Base-by-base conservation (phyloP, 2,329 filamentous ascomycete genomes). In the Ophiostoma tasmaniense region DNA sequence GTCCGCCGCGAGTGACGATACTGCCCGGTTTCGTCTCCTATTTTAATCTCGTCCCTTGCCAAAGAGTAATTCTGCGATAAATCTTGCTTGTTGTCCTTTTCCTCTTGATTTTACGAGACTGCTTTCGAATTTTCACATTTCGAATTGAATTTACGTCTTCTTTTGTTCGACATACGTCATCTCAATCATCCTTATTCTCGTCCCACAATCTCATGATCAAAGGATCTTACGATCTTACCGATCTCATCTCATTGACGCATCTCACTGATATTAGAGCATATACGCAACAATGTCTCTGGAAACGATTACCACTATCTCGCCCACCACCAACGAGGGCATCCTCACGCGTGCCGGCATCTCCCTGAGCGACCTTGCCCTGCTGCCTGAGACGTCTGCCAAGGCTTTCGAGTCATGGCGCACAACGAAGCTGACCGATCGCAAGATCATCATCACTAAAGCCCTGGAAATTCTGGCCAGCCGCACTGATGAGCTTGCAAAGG, bases 251-350 rank as follows among this genome's bases (percentile, higher is more conserved):
- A 33, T 33, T 30, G 1, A 25, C 22, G 25, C 11, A 33, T 17
- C 20, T 7, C 45, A 28, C 22, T 5, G 2, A 22, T 22, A n/a
- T 39, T 20, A 22, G 6, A 22, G 17, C 35, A 20, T n/a, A 67
- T 33, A 13, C 59, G 2, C 59, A 2, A 20, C 7, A 10, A 89
- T 89, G 87, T 88, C 87, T 71, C 81, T 85, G 75, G 87, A 89
- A 80, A 81, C 82, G 66, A 82, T 89, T 74, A 88, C 82, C 39
- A 97, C 94, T 73, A 93, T 97, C 79, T 98, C 94, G 2, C 94
- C 94, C 69, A 90, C 87, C 72, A 97, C 93, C 73, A 94, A 95
- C 80, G 88, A 93, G 81, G 84, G 90, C 69, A 87, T 98, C 78
- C 79, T 96, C 73, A 92, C 89, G 71, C 88, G 93, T 73, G 88